These are phyloP conservation scores for Aspergillus fumigatus DNA, from an alignment of 2,329 filamentous ascomycete species.

Conservation along the genomic window DNA sequence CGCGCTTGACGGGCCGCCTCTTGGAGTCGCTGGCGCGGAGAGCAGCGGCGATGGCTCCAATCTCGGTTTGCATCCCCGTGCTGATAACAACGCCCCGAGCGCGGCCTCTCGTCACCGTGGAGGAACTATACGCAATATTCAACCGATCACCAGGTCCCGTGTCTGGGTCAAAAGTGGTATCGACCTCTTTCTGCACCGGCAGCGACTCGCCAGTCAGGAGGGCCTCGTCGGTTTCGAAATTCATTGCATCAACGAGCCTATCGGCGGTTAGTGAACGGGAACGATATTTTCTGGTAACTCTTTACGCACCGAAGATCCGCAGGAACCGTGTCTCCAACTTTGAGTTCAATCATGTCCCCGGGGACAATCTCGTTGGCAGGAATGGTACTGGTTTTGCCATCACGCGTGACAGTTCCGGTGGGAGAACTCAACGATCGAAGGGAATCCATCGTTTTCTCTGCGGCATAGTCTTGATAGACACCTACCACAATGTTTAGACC, in stretches of 20 bases:
- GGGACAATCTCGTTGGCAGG: constrained; percentile 58
- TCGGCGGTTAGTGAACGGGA: constrained; percentile 30
- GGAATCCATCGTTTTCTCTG: constrained; percentile 60
- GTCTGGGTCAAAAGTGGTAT: constrained; percentile 43
- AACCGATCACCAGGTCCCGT: constrained; percentile 57
- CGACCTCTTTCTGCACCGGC: constrained; percentile 53
- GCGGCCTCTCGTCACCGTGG: constrained; percentile 58
- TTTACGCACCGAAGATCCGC: constrained; percentile 52
- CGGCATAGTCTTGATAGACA: constrained; percentile 58
- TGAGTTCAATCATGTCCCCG: constrained; percentile 54
- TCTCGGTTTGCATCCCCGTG: constrained; percentile 60
- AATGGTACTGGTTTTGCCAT: constrained; percentile 52
- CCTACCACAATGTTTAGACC: constrained; percentile 55
- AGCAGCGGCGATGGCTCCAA: constrained; percentile 60
- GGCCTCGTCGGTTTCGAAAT: constrained; percentile 69
- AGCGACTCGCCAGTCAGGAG: constrained; percentile 60
- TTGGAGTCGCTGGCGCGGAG: constrained; percentile 58
- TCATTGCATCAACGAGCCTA: constrained; percentile 57
- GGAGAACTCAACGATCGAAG: constrained; percentile 55
- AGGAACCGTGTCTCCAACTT: constrained; percentile 59
- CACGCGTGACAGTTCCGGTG: constrained; percentile 54
- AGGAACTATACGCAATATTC: constrained; percentile 60
- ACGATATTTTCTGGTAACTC: not conserved
- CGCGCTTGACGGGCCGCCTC: constrained; percentile 49
- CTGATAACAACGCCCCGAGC: constrained; percentile 57